Evolutionary conservation across 148 eudicot genomes (phyloP).

Genomic region (Hydrangea macrophylla): DNA sequence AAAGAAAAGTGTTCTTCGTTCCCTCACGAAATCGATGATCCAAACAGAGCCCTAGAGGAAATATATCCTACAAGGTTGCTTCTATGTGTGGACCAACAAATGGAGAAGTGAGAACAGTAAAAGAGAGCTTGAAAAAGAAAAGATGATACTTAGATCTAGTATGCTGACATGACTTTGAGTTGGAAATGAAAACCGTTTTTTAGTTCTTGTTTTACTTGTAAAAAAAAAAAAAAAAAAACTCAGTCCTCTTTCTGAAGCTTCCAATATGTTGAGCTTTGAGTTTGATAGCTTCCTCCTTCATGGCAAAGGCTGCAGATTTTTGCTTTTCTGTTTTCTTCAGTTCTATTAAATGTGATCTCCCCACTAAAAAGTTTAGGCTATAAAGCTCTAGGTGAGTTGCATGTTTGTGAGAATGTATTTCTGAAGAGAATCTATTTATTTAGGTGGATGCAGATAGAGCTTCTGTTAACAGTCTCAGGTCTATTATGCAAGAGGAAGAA

Average conservation of each 20-base stretch:
- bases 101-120: no score
- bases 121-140: no score
- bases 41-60: no score
- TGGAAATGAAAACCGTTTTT: no score
- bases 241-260: not conserved
- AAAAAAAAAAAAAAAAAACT: no score
- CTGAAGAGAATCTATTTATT: conserved; percentile 10
- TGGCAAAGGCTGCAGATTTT: not conserved
- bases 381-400: not conserved
- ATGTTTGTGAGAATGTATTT: not conserved
- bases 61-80: no score
- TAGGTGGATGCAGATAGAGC: conserved; percentile 60
- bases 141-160: no score
- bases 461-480: conserved; percentile 57
- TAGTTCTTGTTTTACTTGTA: no score
- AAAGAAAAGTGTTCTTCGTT: no score
- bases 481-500: conserved; percentile 75
- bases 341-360: not conserved
- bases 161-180: no score
- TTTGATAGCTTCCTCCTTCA: conserved; percentile 1
- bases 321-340: not conserved
- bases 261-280: not conserved
- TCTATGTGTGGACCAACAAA: no score
- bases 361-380: not conserved
- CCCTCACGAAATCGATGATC: no score